Base-by-base conservation (phyloP, 805 yeast genomes). In the Aciculoconidium aculeatum region DNA sequence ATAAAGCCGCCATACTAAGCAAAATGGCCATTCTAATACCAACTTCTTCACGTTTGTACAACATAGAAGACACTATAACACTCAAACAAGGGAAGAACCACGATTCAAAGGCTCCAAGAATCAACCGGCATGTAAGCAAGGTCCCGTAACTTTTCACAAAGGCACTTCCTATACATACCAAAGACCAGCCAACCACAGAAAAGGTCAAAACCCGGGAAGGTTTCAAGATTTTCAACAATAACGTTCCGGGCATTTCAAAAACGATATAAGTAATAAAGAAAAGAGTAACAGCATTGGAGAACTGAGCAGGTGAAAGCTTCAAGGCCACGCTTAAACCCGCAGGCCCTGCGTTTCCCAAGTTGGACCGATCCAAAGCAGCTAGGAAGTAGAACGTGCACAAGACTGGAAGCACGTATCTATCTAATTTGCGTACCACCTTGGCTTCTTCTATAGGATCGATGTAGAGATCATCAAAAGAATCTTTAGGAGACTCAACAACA, bases 341-440 rank as follows among this genome's bases (percentile, higher is more conserved):
- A 3, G 70, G 59, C 23, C 61, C 61, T 7, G 80, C 80, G 43
- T 75, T 75, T 40, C 80, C 79, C 31, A 75, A 70, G 43, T 73
- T 74, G 9, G 77, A 68, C 35, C 72, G 61, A 48, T 75, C 80
- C 32, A 75, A 50, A 27, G 62, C 59, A 3, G 75, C 64, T 25
- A 67, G 51, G 32, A 71, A 60, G 43, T 69, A 71, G 23, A 65
- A 47, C 12, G 60, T 34, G 6, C 64, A 49, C 32, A 70, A 47
- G 31, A 69, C 45, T 1, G 75, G 74, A 26, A 70, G 49, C 9
- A 69, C 41, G 26, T 54, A 55, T 26, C 46, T 41, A 40, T 70
- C 76, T 47, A 69, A 53, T 40, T 67, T 67, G 22, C 44, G 48
- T 8, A 65, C 35, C n/a, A 68, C 49, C 37, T 53, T 45, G 1